phyloP scores from a whole-genome alignment of 106 monocot species.

The Dendrobium huoshanense region DNA sequence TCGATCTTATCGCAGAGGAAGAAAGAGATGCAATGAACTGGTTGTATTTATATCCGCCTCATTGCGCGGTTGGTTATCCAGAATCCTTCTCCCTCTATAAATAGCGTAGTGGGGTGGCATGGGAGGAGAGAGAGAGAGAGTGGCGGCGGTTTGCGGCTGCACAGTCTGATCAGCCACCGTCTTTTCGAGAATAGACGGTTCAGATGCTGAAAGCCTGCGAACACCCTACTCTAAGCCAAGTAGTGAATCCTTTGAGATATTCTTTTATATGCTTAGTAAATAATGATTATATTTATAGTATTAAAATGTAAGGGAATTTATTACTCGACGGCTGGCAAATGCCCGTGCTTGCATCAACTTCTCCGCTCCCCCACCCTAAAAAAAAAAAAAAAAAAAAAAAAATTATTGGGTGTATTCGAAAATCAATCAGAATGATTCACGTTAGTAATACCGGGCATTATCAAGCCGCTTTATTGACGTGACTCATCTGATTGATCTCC shows the following conservation, averaged over 20 bases:
- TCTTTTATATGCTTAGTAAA: too few species aligned
- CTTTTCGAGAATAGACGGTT: not conserved
- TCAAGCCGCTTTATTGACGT: too few species aligned
- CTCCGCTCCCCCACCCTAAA: too few species aligned
- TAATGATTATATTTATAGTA: too few species aligned
- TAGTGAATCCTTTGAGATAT: not conserved
- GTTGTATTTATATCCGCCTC: not conserved
- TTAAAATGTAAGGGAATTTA: too few species aligned
- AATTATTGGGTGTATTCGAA: too few species aligned
- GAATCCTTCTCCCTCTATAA: not conserved
- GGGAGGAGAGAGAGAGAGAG: not conserved
- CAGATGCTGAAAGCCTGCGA: not conserved
- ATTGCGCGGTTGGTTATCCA: not conserved
- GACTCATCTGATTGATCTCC: too few species aligned
- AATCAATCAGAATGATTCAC: too few species aligned
- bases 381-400: too few species aligned
- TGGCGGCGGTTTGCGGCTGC: slow-evolving; percentile 3
- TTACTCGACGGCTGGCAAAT: too few species aligned
- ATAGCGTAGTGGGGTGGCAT: not conserved
- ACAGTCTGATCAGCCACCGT: slow-evolving; percentile 2
- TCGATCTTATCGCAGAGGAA: not conserved
- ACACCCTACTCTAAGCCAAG: not conserved
- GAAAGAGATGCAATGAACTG: not conserved
- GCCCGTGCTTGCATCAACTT: too few species aligned
- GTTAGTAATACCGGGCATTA: too few species aligned